These are phyloP conservation scores for Przewalskia tangutica DNA, from an alignment of 257 asterid genomes.

Conservation along the genomic window DNA sequence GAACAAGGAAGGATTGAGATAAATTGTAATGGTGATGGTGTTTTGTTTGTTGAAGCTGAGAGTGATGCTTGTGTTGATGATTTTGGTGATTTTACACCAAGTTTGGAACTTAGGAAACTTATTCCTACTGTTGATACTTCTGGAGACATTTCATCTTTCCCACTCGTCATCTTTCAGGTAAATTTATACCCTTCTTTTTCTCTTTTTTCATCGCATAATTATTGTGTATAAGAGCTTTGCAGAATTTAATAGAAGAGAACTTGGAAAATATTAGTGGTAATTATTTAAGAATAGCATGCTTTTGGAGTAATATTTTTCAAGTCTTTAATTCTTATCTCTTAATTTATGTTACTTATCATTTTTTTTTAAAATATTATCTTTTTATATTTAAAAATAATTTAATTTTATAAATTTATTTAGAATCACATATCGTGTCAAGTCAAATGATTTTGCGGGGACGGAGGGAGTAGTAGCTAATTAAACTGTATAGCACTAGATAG, in stretches of 20 bases:
- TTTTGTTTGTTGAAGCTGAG: constrained; percentile 35
- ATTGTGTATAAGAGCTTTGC: not conserved
- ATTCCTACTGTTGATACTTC: constrained; percentile 21
- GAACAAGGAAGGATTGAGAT: constrained; percentile 30
- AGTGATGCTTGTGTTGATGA: constrained; percentile 20
- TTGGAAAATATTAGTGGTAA: not conserved
- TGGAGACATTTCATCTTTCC: constrained; percentile 25
- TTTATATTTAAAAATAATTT: no score
- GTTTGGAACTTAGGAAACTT: constrained; percentile 19
- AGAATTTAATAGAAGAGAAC: not conserved
- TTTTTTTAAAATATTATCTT: no score
- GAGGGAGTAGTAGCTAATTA: not conserved
- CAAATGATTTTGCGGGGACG: no score
- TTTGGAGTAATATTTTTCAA: not conserved
- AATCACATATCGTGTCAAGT: no score
- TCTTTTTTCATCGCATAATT: no score
- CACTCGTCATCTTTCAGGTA: constrained; percentile 34
- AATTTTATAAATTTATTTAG: no score
- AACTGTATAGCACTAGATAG: not conserved
- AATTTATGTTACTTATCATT: no score
- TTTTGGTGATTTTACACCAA: constrained; percentile 32
- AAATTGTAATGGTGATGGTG: constrained; percentile 34
- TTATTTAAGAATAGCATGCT: not conserved
- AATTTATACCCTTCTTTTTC: no score
- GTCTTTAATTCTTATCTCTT: no score